A percentile compares a stretch with the other conserved stretches of the same genome.
phyloP scores from a whole-genome alignment of 2,329 filamentous ascomycete genomes.

The Amphichorda felina region DNA sequence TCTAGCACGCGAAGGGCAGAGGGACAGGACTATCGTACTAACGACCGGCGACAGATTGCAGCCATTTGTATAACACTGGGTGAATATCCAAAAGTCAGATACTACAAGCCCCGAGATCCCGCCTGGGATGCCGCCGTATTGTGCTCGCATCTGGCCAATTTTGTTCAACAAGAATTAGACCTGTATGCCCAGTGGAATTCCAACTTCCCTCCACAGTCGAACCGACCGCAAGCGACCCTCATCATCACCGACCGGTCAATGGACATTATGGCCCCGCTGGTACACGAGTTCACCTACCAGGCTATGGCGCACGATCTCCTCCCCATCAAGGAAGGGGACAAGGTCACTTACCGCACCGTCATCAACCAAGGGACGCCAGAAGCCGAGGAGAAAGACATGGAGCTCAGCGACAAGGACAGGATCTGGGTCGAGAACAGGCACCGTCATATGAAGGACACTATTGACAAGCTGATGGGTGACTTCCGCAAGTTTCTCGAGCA shows the following conservation, averaged over 20 bases:
- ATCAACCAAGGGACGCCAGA: conserved; percentile 62
- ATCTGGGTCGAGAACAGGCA: conserved; percentile 95
- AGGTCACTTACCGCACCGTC: conserved; percentile 70
- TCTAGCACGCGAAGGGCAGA: neutral
- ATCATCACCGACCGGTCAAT: conserved; percentile 86
- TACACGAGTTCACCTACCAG: conserved; percentile 98
- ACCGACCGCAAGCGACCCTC: conserved; percentile 69
- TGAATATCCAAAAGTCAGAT: conserved; percentile 87
- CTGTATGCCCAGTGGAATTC: conserved; percentile 75
- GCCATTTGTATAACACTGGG: conserved; percentile 81
- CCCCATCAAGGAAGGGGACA: conserved; percentile 78
- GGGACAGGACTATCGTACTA: neutral
- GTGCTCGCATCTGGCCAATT: conserved; percentile 77
- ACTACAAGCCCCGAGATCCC: conserved; percentile 65
- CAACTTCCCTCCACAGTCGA: conserved; percentile 70
- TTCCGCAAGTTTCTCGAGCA: conserved; percentile 86
- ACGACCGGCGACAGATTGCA: conserved; percentile 16
- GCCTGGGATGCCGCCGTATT: conserved; percentile 81
- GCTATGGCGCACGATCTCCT: conserved; percentile 94
- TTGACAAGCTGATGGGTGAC: conserved; percentile 83
- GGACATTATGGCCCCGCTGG: conserved; percentile 75
- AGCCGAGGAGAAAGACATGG: conserved; percentile 78
- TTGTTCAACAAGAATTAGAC: conserved; percentile 86
- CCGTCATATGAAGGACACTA: conserved; percentile 94
- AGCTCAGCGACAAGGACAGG: conserved; percentile 80